Conservation (phyloP, 495 filamentous ascomycete genomes). For the Xylaria curta region DNA sequence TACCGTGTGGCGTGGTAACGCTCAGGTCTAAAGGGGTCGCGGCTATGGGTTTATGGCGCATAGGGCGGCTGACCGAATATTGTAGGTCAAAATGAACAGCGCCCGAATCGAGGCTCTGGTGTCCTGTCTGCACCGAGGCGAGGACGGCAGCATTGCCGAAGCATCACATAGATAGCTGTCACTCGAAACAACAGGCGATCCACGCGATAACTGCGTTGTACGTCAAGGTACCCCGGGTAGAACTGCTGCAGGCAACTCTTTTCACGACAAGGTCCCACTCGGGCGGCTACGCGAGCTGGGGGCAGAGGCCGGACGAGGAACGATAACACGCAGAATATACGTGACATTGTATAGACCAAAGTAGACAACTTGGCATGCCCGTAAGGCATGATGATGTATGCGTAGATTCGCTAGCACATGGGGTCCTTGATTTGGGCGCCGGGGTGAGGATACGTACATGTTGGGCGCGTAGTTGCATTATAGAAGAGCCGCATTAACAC, state of each 20-base stretch:
- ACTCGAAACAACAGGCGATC: conserved; percentile 9
- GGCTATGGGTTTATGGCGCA: conserved; percentile 7
- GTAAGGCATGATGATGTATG: conserved; percentile 17
- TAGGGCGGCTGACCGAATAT: conserved; percentile 12
- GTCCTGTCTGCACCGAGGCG: conserved; percentile 12
- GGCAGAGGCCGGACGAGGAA: conserved; percentile 7
- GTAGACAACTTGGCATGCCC: conserved; percentile 20
- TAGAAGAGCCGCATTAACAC: conserved; percentile 27
- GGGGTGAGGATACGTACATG: conserved; percentile 4
- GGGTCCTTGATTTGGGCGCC: conserved; percentile 5
- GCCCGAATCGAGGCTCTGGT: neutral
- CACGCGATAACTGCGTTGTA: conserved; percentile 11
- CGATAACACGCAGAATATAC: conserved; percentile 25
- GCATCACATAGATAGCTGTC: conserved; percentile 13
- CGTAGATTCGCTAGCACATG: conserved; percentile 4
- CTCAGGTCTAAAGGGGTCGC: neutral
- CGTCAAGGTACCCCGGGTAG: conserved; percentile 8
- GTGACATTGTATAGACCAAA: conserved; percentile 24
- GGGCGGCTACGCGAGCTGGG: conserved; percentile 25
- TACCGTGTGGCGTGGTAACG: conserved; percentile 10
- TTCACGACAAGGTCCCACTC: conserved; percentile 21
- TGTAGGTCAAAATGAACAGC: neutral
- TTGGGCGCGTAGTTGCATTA: conserved; percentile 23
- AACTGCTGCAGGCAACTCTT: conserved; percentile 20
- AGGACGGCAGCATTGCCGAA: conserved; percentile 12